These are phyloP conservation scores for Boletus speciosus DNA, from an alignment of 768 basidiomycete species.

Conservation along the genomic window DNA sequence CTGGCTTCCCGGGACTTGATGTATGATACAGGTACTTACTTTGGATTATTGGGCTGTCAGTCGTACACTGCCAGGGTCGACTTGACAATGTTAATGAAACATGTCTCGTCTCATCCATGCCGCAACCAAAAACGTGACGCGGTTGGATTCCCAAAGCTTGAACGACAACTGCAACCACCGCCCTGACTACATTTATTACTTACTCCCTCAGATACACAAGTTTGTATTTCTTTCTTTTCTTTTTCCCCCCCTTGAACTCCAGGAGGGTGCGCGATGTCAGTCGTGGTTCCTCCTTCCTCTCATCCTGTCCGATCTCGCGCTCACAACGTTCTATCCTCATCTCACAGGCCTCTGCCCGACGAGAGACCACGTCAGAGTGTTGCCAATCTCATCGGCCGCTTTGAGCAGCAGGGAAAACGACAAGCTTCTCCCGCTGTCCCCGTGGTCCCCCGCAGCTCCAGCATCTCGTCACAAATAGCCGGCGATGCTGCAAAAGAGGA, in stretches of 20 bases:
- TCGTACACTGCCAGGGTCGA: conserved; percentile 8
- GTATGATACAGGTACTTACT: background rate
- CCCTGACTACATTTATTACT: conserved; percentile 17
- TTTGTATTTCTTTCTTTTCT: conserved; percentile 14
- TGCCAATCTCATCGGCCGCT: conserved; percentile 86
- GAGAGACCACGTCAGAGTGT: conserved; percentile 84
- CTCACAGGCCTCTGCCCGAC: conserved; percentile 76
- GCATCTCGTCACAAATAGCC: conserved; percentile 59
- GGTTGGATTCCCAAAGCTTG: conserved; percentile 1
- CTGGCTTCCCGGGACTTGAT: conserved; percentile 16
- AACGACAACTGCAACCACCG: conserved; percentile 29
- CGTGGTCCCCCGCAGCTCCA: conserved; percentile 55
- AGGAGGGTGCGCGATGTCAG: conserved; percentile 29
- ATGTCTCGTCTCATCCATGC: background rate
- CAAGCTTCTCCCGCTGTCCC: conserved; percentile 41
- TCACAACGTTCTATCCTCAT: conserved; percentile 11
- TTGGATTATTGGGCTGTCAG: background rate
- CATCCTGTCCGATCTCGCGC: conserved; percentile 7
- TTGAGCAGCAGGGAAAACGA: conserved; percentile 78
- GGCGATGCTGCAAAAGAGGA: conserved; percentile 68
- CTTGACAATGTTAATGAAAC: background rate
- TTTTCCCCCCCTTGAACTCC: conserved; percentile 7
- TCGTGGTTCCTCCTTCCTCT: conserved; percentile 6
- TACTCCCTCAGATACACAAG: conserved; percentile 7
- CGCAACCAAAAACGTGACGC: conserved; percentile 18